These are phyloP conservation scores for Dionaea muscipula DNA, from an alignment of 179 eudicot species.

Conservation along the genomic window DNA sequence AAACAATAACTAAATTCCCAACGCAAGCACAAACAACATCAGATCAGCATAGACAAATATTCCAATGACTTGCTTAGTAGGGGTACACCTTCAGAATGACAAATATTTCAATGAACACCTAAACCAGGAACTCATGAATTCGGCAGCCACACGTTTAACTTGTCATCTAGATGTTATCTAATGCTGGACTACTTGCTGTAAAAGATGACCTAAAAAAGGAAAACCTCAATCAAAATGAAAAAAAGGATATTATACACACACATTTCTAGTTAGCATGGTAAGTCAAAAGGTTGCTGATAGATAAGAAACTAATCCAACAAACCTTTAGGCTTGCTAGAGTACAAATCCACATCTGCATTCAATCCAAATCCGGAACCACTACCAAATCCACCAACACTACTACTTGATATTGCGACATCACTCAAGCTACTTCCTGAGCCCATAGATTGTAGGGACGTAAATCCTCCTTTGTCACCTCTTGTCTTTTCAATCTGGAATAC, in stretches of 20 bases:
- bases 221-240: background rate
- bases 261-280: background rate
- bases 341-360: constrained; percentile 46
- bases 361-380: constrained; percentile 60
- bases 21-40: too few species aligned
- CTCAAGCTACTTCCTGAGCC: constrained; percentile 57
- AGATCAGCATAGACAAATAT: too few species aligned
- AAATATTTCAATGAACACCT: too few species aligned
- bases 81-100: too few species aligned
- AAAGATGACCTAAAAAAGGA: background rate
- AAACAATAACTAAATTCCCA: too few species aligned
- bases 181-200: too few species aligned
- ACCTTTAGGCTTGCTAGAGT: constrained; percentile 74
- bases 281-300: background rate
- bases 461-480: constrained; percentile 63
- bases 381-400: constrained; percentile 17
- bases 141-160: too few species aligned
- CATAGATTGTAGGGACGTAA: constrained; percentile 54
- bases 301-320: constrained; percentile 8
- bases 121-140: too few species aligned
- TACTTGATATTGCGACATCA: constrained; percentile 34
- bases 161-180: too few species aligned
- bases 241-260: background rate
- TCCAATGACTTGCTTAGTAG: too few species aligned
- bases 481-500: constrained; percentile 55